Evolutionary conservation across 306 rosid species (phyloP).

Genomic region (Cucurbita argyrosperma): DNA sequence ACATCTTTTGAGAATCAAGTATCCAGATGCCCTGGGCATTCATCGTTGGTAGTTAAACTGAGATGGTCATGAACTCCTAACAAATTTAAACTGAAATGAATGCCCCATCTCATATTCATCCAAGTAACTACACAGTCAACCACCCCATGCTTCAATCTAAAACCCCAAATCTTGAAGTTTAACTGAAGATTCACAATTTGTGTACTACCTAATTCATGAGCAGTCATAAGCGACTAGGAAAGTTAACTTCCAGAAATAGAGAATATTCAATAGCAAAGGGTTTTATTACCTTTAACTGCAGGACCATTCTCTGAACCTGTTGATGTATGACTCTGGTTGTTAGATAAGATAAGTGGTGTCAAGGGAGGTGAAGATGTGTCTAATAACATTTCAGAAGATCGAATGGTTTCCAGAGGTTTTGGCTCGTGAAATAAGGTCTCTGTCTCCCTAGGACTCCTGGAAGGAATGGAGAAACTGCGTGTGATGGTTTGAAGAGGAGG

Average conservation of each 20-base stretch:
- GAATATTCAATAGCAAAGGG: not conserved
- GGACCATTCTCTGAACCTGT: constrained; percentile 26
- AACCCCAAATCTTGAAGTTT: not conserved
- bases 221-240: not conserved
- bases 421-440: constrained; percentile 22
- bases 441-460: constrained; percentile 38
- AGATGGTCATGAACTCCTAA: not conserved
- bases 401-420: constrained; percentile 34
- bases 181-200: not conserved
- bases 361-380: constrained; percentile 51
- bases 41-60: not conserved
- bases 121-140: not conserved
- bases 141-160: constrained; percentile 2
- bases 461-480: constrained; percentile 86
- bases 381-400: constrained; percentile 20
- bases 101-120: not conserved
- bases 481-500: constrained; percentile 68
- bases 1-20: not conserved
- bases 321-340: constrained; percentile 22
- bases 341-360: constrained; percentile 44
- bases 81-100: not conserved
- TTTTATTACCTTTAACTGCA: constrained; percentile 43
- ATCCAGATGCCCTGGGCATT: not conserved
- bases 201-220: not conserved
- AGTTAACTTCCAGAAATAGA: not conserved